phyloP scores from a whole-genome alignment of 208 protist genomes.

The Acanthamoeba quina region DNA sequence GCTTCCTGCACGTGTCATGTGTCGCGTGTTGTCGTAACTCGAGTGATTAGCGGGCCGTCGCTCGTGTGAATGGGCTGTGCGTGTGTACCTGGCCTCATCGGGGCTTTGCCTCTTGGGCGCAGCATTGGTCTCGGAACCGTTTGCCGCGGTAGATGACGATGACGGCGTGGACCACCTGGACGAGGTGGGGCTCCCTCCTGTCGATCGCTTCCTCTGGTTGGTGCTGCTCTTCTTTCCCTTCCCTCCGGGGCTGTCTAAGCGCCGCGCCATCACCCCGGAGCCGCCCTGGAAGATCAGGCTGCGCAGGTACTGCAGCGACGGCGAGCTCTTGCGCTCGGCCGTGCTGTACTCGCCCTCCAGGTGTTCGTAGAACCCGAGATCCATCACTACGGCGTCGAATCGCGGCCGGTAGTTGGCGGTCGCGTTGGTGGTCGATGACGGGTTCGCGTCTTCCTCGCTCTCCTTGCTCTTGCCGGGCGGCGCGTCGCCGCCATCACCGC shows the following conservation, averaged over 20 bases:
- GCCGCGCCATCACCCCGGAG: not conserved
- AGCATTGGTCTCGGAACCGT: not conserved
- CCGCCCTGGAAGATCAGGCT: constrained; percentile 20
- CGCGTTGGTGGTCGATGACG: not conserved
- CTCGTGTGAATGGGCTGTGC: no score
- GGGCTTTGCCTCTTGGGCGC: not conserved
- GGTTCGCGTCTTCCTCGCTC: not conserved
- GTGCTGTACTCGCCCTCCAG: constrained; percentile 21
- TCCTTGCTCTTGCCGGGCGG: not conserved
- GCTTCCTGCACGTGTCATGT: not conserved
- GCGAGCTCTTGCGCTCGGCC: not conserved
- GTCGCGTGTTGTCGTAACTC: not conserved
- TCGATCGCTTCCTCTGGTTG: not conserved
- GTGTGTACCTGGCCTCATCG: not conserved
- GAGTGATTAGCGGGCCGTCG: no score
- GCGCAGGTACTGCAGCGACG: constrained; percentile 16
- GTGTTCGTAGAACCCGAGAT: constrained; percentile 16
- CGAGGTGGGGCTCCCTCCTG: not conserved
- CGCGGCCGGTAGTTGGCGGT: not conserved
- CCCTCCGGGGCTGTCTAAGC: not conserved
- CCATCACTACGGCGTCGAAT: constrained; percentile 32
- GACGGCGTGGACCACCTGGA: not conserved
- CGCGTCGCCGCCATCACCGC: not conserved
- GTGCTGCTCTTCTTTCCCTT: not conserved
- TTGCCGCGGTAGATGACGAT: not conserved